Evolutionary conservation across 257 asterid genomes (phyloP).

Genomic region (Solanum chilense): DNA sequence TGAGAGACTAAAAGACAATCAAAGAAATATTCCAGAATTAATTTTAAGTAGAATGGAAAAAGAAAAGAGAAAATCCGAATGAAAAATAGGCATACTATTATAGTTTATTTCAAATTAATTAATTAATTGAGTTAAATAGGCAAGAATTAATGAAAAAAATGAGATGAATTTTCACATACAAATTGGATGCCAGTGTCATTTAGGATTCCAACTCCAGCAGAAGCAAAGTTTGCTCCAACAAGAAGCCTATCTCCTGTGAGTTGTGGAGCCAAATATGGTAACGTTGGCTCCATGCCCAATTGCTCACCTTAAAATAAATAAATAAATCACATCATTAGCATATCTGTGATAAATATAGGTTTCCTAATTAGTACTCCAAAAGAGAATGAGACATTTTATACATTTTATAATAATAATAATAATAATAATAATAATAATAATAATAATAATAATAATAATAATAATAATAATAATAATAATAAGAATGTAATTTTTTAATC

Average conservation of each 20-base stretch:
- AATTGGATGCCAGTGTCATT: constrained; percentile 90
- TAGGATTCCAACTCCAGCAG: constrained; percentile 90
- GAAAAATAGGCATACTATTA: neutral
- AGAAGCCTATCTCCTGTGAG: constrained; percentile 46
- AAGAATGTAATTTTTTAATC: too few relatives aligned
- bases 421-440: too few relatives aligned
- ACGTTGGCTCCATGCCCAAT: constrained; percentile 49
- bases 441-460: too few relatives aligned
- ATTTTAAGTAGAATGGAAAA: neutral
- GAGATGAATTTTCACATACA: constrained; percentile 26
- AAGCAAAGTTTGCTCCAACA: constrained; percentile 87
- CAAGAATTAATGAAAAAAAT: neutral
- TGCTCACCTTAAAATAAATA: constrained; percentile 33
- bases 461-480: too few relatives aligned
- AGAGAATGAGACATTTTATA: neutral
- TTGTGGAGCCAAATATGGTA: constrained; percentile 63
- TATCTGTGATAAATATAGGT: neutral
- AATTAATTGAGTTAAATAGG: neutral
- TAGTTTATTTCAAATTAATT: neutral
- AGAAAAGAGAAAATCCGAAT: neutral
- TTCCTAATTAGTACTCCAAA: neutral
- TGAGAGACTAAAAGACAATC: too few relatives aligned
- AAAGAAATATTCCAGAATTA: too few relatives aligned
- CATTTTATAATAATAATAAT: too few relatives aligned
- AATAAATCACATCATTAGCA: neutral